phyloP scores from a whole-genome alignment of 2,329 filamentous ascomycete species.

The Botryotinia convoluta region DNA sequence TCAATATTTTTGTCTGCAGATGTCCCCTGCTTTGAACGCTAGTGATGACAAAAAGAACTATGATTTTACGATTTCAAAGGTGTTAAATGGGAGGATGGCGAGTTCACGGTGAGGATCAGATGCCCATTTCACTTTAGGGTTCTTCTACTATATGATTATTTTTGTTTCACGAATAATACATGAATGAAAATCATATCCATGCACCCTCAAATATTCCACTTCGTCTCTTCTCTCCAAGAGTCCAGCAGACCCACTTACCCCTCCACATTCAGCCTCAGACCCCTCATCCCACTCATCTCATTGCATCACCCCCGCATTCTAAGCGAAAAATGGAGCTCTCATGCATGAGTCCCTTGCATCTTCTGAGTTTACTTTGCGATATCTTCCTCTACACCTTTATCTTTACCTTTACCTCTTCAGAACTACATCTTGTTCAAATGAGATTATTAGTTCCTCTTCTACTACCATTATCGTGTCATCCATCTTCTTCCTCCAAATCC shows the following conservation, averaged over 20 bases:
- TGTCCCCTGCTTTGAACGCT: not conserved
- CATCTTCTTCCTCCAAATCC: not conserved
- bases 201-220: not conserved
- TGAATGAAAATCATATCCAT: not conserved
- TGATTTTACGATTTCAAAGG: not conserved
- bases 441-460: not conserved
- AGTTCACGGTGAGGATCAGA: not conserved
- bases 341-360: not conserved
- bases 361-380: no score
- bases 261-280: not conserved
- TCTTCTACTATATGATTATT: not conserved
- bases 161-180: not conserved
- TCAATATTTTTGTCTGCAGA: not conserved
- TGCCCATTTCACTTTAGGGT: not conserved
- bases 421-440: not conserved
- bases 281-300: not conserved
- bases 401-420: not conserved
- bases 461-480: not conserved
- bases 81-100: no score
- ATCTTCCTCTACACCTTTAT: not conserved
- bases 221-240: not conserved
- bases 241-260: not conserved
- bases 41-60: not conserved
- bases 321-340: not conserved
- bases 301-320: not conserved